Evolutionary conservation across 805 yeast species (phyloP), one percentile per base, ranked within the genome.

Genomic region (Komagataella populi): DNA sequence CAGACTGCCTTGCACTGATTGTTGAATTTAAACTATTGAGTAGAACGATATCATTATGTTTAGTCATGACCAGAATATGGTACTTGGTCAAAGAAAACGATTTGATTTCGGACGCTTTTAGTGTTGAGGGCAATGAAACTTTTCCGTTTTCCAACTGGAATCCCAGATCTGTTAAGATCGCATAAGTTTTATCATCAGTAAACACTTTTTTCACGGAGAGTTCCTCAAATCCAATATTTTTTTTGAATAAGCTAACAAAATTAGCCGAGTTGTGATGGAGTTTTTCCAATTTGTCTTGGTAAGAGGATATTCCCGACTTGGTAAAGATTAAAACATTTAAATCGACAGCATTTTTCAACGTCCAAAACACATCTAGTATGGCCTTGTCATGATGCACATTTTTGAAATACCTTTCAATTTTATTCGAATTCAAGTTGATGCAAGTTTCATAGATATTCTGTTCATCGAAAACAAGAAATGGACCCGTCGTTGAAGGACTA

Each of bases 21-120:
- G 73, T 64, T 51, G 74, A 76, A 54, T 72, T 78, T 39, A 83
- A 62, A 52, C 78, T 77, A 55, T 80, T 82, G 46, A 73, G 70
- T 1, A 70, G 60, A 6, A 72, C 58, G 4, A 79, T 53, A 17
- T 73, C 60, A 50, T 72, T 72, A 14, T 30, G 39, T 2, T 72
- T 73, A 12, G 75, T 62, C 3, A 82, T 60, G 4, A 78, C 54
- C 1, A 82, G 54, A 2, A 81, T 57, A 60, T 83, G 85, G 55
- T 74, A 83, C 48, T 73, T 70, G 0, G 85, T 74, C 23, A 83
- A 56, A 1, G 73, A 54, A 2, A 80, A 58, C 6, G 75, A 69
- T 46, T 64, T 62, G 23, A 72, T 30, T 4, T 30, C 39, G n/a
- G 39, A 30, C 10, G 39, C 39, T 30, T 10, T 30, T 30, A 30